Evolutionary conservation across 257 asterid genomes (phyloP), one percentile per base, ranked within the genome.

Genomic region (Phtheirospermum japonicum): DNA sequence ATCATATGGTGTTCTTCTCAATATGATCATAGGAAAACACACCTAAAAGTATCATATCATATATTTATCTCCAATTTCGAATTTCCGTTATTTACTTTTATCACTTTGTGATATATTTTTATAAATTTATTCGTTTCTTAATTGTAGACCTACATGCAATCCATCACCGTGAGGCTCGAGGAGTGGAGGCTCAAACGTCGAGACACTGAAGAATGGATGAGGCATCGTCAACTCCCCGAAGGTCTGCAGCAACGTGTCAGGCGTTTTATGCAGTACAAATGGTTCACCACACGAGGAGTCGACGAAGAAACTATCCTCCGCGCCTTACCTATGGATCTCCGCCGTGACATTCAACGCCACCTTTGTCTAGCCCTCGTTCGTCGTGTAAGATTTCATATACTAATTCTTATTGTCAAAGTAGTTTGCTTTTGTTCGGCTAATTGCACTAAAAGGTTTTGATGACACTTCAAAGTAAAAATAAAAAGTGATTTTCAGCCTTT

Each of bases 121-220:
- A 23, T 23, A 23, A 23, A 23, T 14, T 45, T 45, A 45, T 12
- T 4, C 11, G 33, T 43, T 8, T 56, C 50, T 45, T 58, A 9
- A 49, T 1, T 66, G 71, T 28, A 89, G 97, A 89, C 97, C 43
- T 89, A 86, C 64, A 67, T 86, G 78, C 97, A 89, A 81, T 89
- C 97, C 14, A 71, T 83, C 65, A 86, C 94, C 17, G 94, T 89
- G 88, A 84, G 95, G 83, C 95, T 84, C 19, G 97, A 89, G 75
- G 95, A 89, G 67, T 89, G 97, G 97, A 83, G 97, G 49, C 82
- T 89, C 6, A 48, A 81, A 72, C 84, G 94, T 20, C 75, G 94
- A 28, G 97, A 89, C 65, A 89, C 95, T 3, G 97, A 89, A 77
- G 95, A 87, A 71, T 89, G 97, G 97, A 89, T 89, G 97, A 80